Base-by-base conservation (phyloP, 169 alveolate species). In the Babesia divergens region DNA sequence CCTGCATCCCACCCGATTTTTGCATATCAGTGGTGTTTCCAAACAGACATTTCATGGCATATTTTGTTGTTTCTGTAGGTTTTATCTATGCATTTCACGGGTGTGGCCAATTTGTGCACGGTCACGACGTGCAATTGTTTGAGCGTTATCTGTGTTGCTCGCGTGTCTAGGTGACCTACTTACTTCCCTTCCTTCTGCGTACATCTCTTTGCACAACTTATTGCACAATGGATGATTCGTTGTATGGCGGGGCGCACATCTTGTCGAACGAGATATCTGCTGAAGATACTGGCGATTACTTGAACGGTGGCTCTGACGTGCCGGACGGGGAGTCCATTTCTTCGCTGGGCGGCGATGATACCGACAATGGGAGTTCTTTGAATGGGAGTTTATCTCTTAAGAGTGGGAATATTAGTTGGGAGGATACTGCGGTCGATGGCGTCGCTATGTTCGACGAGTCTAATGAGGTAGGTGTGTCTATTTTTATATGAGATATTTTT, bases 101-200 rank as follows among this genome's bases (percentile, higher is more conserved):
- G n/a, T n/a, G n/a, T n/a, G n/a, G n/a, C n/a, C n/a, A n/a, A n/a
- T n/a, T n/a, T n/a, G n/a, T n/a, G n/a, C n/a, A n/a, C n/a, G n/a
- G n/a, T n/a, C n/a, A n/a, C n/a, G n/a, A n/a, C n/a, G n/a, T n/a
- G n/a, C n/a, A n/a, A n/a, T n/a, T n/a, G n/a, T n/a, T n/a, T n/a
- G n/a, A n/a, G n/a, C n/a, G n/a, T n/a, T n/a, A n/a, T n/a, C n/a
- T n/a, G n/a, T n/a, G n/a, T 18, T 43, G 14, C 18, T 49, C 46
- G 51, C 72, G 72, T 49, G 49, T 47, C 7, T 49, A 38, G 51
- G 72, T 62, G 60, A 50, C 72, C 24, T 26, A 31, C 47, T 46
- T 5, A 51, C 35, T n/a, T 4, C 1, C 32, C 38, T 1, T 35
- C 46, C 37, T 0, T 0, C 50, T 7, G 52, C 13, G 2, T 32